Base-by-base conservation (phyloP, 768 basidiomycete species). In the Leccinellum albellum region DNA sequence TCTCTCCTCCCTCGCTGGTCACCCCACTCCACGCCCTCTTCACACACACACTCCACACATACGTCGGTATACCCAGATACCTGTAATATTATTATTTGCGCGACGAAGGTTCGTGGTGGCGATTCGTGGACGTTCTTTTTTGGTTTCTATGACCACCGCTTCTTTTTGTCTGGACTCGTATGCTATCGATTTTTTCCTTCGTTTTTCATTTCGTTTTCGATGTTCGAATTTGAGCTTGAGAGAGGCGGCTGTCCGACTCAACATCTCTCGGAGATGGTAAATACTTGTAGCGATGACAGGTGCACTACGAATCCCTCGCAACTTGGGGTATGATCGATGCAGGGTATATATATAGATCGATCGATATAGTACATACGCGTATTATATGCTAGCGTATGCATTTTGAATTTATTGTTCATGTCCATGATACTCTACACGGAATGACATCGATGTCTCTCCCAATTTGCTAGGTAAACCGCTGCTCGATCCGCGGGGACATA, bases 31-130 rank as follows among this genome's bases (percentile, higher is more conserved):
- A 40, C 40, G 29, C 49, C 24, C 33, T 20, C 31, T 29, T 8
- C 50, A 23, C 49, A 33, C 32, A 29, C 56, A n/a, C 55, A 35
- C 32, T 23, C 28, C 55, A 17, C 56, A 37, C 56, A 37, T 28
- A 65, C 70, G 64, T 37, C 49, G 51, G 58, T 70, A 73, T 73
- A 70, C 70, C 69, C 55, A 47, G 33, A 61, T 62, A 74, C 70
- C 64, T 74, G 73, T 74, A 74, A 73, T 74, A 69, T 66, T 74
- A 74, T 74, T 67, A 53, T 54, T 55, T 64, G 62, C 54, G 47
- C 53, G 37, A 31, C 54, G 33, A 53, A 37, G 15, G 44, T 24
- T 24, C 12, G 23, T 45, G 44, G 44, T 40, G 44, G 23, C 44
- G 0, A 24, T 40, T 45, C 44, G 33, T 37, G 29, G 49, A 31